Evolutionary conservation across 2,329 filamentous ascomycete genomes (phyloP).

Genomic region (Sporothrix inflata): DNA sequence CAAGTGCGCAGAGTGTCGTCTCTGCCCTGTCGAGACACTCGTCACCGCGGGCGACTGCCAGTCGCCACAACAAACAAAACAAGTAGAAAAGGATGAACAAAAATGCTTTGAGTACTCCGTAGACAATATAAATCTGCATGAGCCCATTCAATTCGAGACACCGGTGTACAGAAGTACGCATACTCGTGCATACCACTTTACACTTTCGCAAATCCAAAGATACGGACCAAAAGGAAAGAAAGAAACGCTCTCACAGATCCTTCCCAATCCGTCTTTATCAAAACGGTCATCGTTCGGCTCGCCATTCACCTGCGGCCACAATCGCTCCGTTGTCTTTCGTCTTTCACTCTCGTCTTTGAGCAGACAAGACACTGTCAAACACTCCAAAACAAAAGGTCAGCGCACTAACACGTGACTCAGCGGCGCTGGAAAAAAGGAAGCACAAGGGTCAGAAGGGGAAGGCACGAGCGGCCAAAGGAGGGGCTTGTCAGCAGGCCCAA

Average conservation of each 20-base stretch:
- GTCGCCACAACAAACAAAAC: conserved; percentile 21
- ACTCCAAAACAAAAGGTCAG: conserved; percentile 18
- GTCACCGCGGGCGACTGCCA: conserved; percentile 22
- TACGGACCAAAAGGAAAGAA: conserved; percentile 1
- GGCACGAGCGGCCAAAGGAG: conserved; percentile 10
- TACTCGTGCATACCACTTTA: not conserved
- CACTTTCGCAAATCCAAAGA: not conserved
- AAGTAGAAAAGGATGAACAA: not conserved
- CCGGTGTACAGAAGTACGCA: not conserved
- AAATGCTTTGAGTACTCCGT: not conserved
- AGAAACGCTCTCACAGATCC: not conserved
- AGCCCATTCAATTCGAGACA: not conserved
- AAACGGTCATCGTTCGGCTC: not conserved
- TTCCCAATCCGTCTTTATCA: conserved; percentile 5
- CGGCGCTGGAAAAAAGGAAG: not conserved
- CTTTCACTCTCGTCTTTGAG: not conserved
- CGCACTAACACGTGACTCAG: conserved; percentile 23
- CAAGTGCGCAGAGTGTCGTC: conserved; percentile 1
- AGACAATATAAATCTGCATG: conserved; percentile 18
- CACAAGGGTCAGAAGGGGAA: not conserved
- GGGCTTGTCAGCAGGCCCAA: conserved; percentile 24
- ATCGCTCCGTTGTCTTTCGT: conserved; percentile 20
- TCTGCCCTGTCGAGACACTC: not conserved
- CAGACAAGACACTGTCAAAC: not conserved
- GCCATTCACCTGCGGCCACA: not conserved